A percentile compares a stretch with the other conserved stretches of the same genome.
phyloP scores from a whole-genome alignment of 208 protist species.

The Trypanosoma cruzi region DNA sequence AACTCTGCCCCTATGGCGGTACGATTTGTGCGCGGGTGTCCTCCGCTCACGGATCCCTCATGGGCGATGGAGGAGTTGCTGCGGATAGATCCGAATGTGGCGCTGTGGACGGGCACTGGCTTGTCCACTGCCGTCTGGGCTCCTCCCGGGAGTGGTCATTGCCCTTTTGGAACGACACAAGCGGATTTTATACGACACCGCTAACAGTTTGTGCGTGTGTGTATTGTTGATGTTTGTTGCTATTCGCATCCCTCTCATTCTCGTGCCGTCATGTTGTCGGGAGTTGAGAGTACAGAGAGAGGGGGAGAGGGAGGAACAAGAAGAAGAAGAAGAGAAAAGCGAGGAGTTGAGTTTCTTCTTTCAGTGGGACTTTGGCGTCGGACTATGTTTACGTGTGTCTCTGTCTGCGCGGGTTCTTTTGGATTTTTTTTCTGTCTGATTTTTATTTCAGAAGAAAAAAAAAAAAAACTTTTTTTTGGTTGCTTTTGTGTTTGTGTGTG shows the following conservation, averaged over 20 bases:
- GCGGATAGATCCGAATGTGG: conserved; percentile 42
- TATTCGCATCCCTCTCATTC: neutral
- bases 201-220: neutral
- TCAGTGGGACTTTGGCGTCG: neutral
- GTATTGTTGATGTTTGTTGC: neutral
- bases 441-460: too few species aligned
- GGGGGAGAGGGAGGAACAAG: too few species aligned
- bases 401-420: neutral
- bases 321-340: too few species aligned
- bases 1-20: conserved; percentile 14
- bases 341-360: neutral
- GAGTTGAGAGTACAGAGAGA: too few species aligned
- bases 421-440: neutral
- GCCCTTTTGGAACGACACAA: conserved; percentile 62
- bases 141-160: conserved; percentile 53
- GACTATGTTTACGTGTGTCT: conserved; percentile 11
- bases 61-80: conserved; percentile 89
- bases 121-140: conserved; percentile 69
- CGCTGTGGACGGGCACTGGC: conserved; percentile 55
- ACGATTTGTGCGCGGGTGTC: conserved; percentile 39
- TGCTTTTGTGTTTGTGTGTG: conserved; percentile 4
- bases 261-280: neutral
- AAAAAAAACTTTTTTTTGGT: too few species aligned
- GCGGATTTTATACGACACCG: conserved; percentile 35
- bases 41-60: conserved; percentile 49